Evolutionary conservation across 768 basidiomycete genomes (phyloP), one percentile per base, ranked within the genome.

Genomic region (Tephrocybe rancida): DNA sequence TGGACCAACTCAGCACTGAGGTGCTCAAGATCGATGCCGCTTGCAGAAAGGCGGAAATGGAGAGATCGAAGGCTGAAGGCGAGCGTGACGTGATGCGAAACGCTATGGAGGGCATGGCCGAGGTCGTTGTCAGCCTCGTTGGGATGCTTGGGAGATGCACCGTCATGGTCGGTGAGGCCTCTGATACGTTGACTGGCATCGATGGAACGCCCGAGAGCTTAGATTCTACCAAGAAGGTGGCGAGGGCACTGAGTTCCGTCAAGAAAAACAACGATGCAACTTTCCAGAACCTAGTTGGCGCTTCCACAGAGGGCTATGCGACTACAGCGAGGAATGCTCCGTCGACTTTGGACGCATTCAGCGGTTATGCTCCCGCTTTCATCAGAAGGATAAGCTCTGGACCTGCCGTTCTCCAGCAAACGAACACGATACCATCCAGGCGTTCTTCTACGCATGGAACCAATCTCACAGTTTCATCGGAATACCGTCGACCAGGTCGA

Each of bases 121-220:
- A 81, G 61, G 73, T 86, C 30, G 72, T 90, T 54, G 83, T 92
- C 24, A 77, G 76, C 56, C 77, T 94, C n/a, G 72, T 92, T 25
- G 90, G 91, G 13, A 85, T 93, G 79, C 75, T 95, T 19, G 89
- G 89, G 32, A 76, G 90, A 58, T 90, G 87, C 63, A 91, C 87
- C 3, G 81, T 87, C 42, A 79, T 86, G 67, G 74, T 92, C 25
- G 83, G 79, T 11, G 87, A 92, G 53, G 72, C 77, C 52, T 67
- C 82, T 65, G 67, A 70, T 55, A 55, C 70, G 53, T 37, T 84
- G 66, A 50, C 61, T 13, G 63, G 56, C 16, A 61, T 60, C 14
- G 70, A 72, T 29, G 64, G 58, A 18, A 25, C 44, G n/a, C 74
- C 76, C 57, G 71, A 73, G 1, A 63, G 55, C 22, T 44, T 60